Base-by-base conservation (phyloP, 225 moss, liverwort and hornwort species). In the Sphagnum tenellum region DNA sequence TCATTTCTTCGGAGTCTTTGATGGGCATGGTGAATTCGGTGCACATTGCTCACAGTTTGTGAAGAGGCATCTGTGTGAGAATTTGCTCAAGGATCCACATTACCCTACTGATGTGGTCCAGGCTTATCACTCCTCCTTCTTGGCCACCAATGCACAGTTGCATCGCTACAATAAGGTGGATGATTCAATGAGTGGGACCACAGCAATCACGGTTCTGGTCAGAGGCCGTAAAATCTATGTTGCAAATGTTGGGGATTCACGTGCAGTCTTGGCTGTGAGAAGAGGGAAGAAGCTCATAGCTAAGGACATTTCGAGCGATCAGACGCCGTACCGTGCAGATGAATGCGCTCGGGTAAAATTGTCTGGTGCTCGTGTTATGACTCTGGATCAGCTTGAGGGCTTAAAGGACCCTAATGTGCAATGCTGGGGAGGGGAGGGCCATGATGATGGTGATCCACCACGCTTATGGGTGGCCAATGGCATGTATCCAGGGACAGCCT, bases 111-210 rank as follows among this genome's bases (percentile, higher is more conserved):
- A 98, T 70, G 93, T 93, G 7, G 83, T 91, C 50, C 89, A 90
- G 50, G 93, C 98, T 3, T 93, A 93, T 59, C 98, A 98, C 56
- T 85, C 89, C 8, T 81, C 98, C 0, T 93, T 81, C 48, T 63
- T 93, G 59, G 85, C 86, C 49, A 98, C 93, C 50, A 98, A 98
- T 60, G 73, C 86, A 45, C 90, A 98, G 69, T 77, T 98, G 8
- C 98, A 98, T 50, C 83, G 90, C 63, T 83, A 93, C 61, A 70
- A 62, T 10, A 89, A 87, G 54, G 86, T 88, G 48, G 89, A 98
- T 49, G 98, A 98, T 69, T 90, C 98, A 3, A 98, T 98, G 98
- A 98, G 98, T 58, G 98, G 98, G 48, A 93, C 98, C 47, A 98
- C 98, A 0, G 98, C 93, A n/a, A 87, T 98, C 29, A 84, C 86